Base-by-base conservation (phyloP, 192 early-diverging fungal species). In the Backusella tuberculispora region DNA sequence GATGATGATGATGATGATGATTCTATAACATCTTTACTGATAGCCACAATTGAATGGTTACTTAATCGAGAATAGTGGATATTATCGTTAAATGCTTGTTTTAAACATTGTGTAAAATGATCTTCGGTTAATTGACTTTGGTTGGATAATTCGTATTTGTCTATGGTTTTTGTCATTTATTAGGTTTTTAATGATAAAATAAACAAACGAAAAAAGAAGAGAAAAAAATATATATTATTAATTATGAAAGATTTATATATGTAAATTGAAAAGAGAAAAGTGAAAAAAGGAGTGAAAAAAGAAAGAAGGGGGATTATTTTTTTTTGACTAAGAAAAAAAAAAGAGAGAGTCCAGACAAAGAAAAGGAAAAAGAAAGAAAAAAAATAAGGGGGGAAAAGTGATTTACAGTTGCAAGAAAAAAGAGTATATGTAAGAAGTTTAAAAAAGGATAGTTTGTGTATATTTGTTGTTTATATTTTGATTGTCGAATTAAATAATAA, bases 21-120 rank as follows among this genome's bases (percentile, higher is more conserved):
- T 83, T 71, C 86, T 89, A 72, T 76, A 80, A 68, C 9, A 76
- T 85, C 74, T 82, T 87, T 80, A 37, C 87, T 86, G 24, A 94
- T 80, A 3, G 90, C 83, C 29, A 94, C 76, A n/a, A 95, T 81
- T 41, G 83, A 81, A 38, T 88, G 80, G 44, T 83, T 83, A 19
- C 87, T 88, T 67, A 91, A 66, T 42, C 84, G 81, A 26, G 91
- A 90, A 69, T 88, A 93, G 8, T 74, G 56, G 10, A 63, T 19
- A n/a, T 70, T 48, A 56, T 86, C 67, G 78, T 86, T 76, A 83
- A 83, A 85, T 76, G 91, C 71, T 76, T 81, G 81, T 45, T 85
- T 75, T 44, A 90, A 56, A 75, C 79, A 75, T 69, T 84, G 29
- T 43, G 84, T 75, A 71, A 90, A 66, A 34, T 73, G 19, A 46